phyloP scores from a whole-genome alignment of 2,329 filamentous ascomycete genomes.

The Aspergillus piperis region DNA sequence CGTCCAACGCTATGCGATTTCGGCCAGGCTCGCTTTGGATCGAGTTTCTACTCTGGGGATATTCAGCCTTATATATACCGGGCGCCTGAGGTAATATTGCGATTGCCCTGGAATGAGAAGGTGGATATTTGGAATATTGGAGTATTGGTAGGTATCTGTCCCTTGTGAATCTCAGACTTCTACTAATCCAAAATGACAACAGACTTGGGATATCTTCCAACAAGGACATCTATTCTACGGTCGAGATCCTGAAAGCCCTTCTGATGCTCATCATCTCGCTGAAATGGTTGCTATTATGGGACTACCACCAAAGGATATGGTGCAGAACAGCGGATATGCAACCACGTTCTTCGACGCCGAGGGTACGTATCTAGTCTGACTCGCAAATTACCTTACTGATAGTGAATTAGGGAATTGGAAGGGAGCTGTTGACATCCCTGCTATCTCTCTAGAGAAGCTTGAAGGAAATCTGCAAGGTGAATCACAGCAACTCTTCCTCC shows the following conservation, averaged over 20 bases:
- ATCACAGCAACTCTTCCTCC: slow-evolving; percentile 19
- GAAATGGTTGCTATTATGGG: background rate
- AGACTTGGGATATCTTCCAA: background rate
- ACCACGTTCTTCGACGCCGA: background rate
- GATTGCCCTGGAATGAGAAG: background rate
- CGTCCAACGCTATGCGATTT: slow-evolving; percentile 33
- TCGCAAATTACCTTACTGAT: background rate
- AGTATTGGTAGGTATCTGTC: background rate
- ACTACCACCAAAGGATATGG: background rate
- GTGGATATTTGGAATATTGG: background rate
- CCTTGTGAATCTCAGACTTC: too few species aligned
- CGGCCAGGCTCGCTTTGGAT: slow-evolving; percentile 25
- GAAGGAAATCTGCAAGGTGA: slow-evolving; percentile 17
- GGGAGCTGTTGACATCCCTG: slow-evolving; percentile 14
- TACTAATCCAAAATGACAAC: background rate
- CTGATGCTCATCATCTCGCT: background rate
- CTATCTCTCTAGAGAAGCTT: slow-evolving; percentile 17
- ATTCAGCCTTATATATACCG: slow-evolving; percentile 21
- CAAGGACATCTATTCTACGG: background rate
- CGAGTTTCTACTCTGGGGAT: slow-evolving; percentile 9
- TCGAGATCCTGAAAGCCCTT: background rate
- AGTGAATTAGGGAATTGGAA: slow-evolving; percentile 18
- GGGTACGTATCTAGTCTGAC: background rate
- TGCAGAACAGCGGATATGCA: background rate
- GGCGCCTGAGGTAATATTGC: background rate